Conservation (phyloP, 1,284 basidiomycete genomes). For the Peniophora sp. region DNA sequence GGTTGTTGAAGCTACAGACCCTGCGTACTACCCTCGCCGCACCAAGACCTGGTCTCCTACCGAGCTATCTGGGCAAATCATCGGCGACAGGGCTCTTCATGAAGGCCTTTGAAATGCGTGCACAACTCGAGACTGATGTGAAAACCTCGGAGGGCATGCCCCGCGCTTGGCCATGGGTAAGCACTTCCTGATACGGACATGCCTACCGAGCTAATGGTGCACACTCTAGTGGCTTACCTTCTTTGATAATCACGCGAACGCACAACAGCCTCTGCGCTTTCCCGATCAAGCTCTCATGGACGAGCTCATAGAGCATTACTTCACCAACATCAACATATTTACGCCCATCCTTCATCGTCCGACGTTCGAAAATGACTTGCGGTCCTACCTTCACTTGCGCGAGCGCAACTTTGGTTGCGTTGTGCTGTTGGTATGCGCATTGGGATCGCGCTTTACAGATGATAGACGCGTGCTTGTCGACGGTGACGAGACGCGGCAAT, state of each 20-base stretch:
- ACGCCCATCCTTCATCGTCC: slow-evolving; percentile 70
- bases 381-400: slow-evolving; percentile 42
- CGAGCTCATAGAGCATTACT: slow-evolving; percentile 62
- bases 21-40: slow-evolving; percentile 45
- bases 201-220: not conserved
- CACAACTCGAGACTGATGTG: slow-evolving; percentile 38
- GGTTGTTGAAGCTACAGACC: not conserved
- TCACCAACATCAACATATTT: slow-evolving; percentile 49
- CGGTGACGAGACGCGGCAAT: slow-evolving; percentile 35
- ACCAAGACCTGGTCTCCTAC: not conserved
- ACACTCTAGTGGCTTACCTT: not conserved
- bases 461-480: slow-evolving; percentile 55
- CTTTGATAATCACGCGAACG: not conserved
- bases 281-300: slow-evolving; percentile 55
- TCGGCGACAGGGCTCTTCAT: not conserved
- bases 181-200: not conserved
- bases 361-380: slow-evolving; percentile 56
- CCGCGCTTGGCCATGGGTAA: not conserved
- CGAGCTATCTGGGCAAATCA: not conserved
- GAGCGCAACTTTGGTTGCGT: slow-evolving; percentile 60
- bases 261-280: slow-evolving; percentile 21
- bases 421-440: slow-evolving; percentile 67
- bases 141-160: slow-evolving; percentile 6
- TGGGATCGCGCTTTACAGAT: slow-evolving; percentile 59
- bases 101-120: not conserved